Conservation (phyloP, 139 green algal genomes). For the Chlorella sp. region DNA sequence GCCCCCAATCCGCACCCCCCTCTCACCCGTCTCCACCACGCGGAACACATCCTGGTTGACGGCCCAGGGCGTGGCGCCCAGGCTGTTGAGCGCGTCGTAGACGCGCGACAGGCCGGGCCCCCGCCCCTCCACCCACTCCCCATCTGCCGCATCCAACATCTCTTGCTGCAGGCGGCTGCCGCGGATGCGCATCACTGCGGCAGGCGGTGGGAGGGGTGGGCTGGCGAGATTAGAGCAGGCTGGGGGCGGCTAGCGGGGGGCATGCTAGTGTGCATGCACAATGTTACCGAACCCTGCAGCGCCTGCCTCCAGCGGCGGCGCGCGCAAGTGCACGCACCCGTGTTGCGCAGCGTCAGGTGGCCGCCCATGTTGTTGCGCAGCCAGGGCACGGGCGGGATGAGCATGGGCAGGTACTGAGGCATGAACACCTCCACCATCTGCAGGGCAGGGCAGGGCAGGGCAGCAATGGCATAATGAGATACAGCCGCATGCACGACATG, state of each 20-base stretch:
- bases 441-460: not conserved
- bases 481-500: no score
- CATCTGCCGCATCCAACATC: conserved; percentile 47
- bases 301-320: no score
- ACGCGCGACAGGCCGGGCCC: conserved; percentile 49
- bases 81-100: conserved; percentile 84
- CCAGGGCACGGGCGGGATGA: conserved; percentile 84
- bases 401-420: conserved; percentile 75
- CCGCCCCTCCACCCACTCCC: conserved; percentile 33
- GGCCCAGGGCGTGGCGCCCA: conserved; percentile 77
- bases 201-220: not conserved
- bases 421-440: conserved; percentile 54
- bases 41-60: conserved; percentile 71
- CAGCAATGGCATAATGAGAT: not conserved
- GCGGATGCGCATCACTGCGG: conserved; percentile 63
- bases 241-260: no score
- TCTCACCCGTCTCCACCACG: conserved; percentile 45
- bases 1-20: not conserved
- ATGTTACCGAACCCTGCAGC: no score
- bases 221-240: no score
- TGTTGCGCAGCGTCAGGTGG: conserved; percentile 60
- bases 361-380: conserved; percentile 61
- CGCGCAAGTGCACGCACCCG: no score
- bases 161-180: conserved; percentile 45
- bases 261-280: no score